A percentile compares a stretch with the other conserved stretches of the same genome.
phyloP scores from a whole-genome alignment of 2,329 filamentous ascomycete genomes.

The Salinomyces thailandicus region DNA sequence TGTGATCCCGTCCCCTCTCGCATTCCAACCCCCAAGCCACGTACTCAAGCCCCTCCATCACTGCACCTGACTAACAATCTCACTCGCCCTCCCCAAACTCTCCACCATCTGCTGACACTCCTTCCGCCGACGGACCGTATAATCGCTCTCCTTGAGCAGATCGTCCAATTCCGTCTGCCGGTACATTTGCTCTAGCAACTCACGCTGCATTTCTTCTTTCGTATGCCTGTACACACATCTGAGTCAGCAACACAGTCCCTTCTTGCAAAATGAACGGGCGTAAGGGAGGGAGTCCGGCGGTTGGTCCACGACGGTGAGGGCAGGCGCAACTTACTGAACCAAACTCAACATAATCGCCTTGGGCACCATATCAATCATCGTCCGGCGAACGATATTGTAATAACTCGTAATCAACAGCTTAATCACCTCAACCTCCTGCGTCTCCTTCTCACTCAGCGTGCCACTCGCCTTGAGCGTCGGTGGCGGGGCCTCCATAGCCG shows the following conservation, averaged over 20 bases:
- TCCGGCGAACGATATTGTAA: slow-evolving; percentile 95
- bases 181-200: slow-evolving; percentile 97
- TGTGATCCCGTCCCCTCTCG: too few relatives aligned
- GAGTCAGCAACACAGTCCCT: too few relatives aligned
- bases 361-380: slow-evolving; percentile 99
- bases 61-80: slow-evolving; percentile 80
- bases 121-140: slow-evolving; percentile 87
- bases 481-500: slow-evolving; percentile 95
- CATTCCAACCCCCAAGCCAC: too few relatives aligned
- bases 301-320: too few relatives aligned
- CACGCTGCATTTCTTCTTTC: slow-evolving; percentile 97
- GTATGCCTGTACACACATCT: slow-evolving; percentile 60
- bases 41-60: slow-evolving; percentile 26
- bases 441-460: slow-evolving; percentile 85
- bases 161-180: slow-evolving; percentile 82
- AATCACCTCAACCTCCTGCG: slow-evolving; percentile 94
- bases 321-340: slow-evolving; percentile 81
- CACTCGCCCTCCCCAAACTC: slow-evolving; percentile 74
- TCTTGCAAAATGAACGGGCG: too few relatives aligned
- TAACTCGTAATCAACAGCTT: slow-evolving; percentile 95
- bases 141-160: slow-evolving; percentile 94
- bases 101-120: slow-evolving; percentile 99
- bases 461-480: slow-evolving; percentile 89
- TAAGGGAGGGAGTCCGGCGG: too few relatives aligned
- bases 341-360: slow-evolving; percentile 98